Evolutionary conservation across 768 basidiomycete species (phyloP).

Genomic region (Tricholoma saponaceum): DNA sequence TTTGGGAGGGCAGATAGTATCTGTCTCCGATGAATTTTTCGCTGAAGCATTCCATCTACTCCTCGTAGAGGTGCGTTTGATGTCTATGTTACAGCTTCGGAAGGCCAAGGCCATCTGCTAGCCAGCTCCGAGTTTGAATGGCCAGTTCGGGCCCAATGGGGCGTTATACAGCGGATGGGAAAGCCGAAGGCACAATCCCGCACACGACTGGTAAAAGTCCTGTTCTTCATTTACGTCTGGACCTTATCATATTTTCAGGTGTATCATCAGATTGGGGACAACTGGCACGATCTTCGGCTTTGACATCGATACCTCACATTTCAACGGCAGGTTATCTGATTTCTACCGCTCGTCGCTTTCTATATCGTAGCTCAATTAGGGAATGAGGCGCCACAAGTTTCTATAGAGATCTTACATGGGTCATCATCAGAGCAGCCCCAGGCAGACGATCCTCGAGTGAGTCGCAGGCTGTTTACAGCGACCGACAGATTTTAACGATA

Average conservation of each 20-base stretch:
- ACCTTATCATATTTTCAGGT: constrained; percentile 45
- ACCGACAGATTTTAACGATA: constrained; percentile 8
- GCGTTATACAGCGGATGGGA: constrained; percentile 97
- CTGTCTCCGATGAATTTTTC: constrained; percentile 95
- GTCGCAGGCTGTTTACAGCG: constrained; percentile 14
- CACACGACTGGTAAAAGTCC: constrained; percentile 72
- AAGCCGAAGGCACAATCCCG: constrained; percentile 80
- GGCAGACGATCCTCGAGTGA: constrained; percentile 50
- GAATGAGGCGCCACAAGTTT: constrained; percentile 83
- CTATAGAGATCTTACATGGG: constrained; percentile 58
- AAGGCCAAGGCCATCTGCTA: constrained; percentile 26
- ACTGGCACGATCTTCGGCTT: constrained; percentile 72
- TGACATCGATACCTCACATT: constrained; percentile 94
- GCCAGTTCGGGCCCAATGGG: constrained; percentile 96
- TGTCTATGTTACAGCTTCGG: neutral
- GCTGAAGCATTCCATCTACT: constrained; percentile 82
- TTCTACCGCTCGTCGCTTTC: neutral
- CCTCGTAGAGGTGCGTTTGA: constrained; percentile 62
- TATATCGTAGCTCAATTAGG: constrained; percentile 36
- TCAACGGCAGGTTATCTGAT: constrained; percentile 61
- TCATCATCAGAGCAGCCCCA: constrained; percentile 38
- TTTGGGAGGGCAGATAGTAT: constrained; percentile 70
- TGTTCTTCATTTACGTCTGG: neutral
- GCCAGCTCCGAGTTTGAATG: constrained; percentile 87
- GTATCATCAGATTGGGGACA: constrained; percentile 84